phyloP scores from a whole-genome alignment of 179 eudicot genomes.

The Silene coronaria region DNA sequence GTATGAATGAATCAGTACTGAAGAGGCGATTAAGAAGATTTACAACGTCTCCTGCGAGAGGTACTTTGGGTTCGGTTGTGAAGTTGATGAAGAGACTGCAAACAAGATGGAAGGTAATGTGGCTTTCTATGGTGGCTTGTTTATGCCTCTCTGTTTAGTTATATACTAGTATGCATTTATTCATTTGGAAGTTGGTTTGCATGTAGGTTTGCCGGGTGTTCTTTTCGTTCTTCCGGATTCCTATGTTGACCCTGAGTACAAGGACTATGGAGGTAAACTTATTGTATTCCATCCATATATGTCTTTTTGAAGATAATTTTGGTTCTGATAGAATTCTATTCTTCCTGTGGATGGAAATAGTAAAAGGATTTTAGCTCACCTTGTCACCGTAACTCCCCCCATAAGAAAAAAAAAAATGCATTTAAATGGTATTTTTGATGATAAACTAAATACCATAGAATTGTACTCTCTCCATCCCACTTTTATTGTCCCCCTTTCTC shows the following conservation, averaged over 20 bases:
- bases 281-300: not conserved
- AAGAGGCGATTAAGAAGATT: slow-evolving; percentile 84
- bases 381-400: no score
- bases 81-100: slow-evolving; percentile 90
- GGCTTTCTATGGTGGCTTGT: not conserved
- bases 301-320: not conserved
- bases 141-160: not conserved
- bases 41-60: slow-evolving; percentile 92
- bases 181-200: not conserved
- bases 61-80: slow-evolving; percentile 95
- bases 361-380: no score
- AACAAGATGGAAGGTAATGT: slow-evolving; percentile 84
- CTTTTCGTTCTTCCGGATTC: slow-evolving; percentile 95
- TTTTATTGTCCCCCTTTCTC: no score
- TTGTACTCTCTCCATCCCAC: no score
- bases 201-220: slow-evolving; percentile 81
- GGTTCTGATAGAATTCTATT: not conserved
- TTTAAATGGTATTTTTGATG: no score
- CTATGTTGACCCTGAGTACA: slow-evolving; percentile 87
- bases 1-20: slow-evolving; percentile 48
- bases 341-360: no score
- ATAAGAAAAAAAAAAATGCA: no score
- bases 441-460: no score
- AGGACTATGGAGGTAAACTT: slow-evolving; percentile 85
- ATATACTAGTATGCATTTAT: not conserved